phyloP scores from a whole-genome alignment of 2,329 filamentous ascomycete genomes.

The Arthrocladium fulminans region DNA sequence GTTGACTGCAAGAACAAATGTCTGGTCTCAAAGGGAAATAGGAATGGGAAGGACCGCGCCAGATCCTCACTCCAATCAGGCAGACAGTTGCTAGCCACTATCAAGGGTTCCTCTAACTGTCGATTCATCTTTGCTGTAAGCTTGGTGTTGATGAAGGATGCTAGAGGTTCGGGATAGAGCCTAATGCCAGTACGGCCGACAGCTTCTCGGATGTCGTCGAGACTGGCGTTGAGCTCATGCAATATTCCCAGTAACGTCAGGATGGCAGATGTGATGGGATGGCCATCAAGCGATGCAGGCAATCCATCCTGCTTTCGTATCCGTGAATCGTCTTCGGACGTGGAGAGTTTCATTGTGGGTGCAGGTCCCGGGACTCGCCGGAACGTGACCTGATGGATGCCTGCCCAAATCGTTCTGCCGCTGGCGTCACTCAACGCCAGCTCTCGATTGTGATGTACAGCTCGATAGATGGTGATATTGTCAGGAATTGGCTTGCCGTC shows the following conservation, averaged over 20 bases:
- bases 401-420: slow-evolving; percentile 77
- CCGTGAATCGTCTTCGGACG: slow-evolving; percentile 42
- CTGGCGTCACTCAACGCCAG: slow-evolving; percentile 53
- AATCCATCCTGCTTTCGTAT: slow-evolving; percentile 45
- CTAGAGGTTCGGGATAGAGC: slow-evolving; percentile 65
- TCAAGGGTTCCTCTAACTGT: slow-evolving; percentile 89
- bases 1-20: slow-evolving; percentile 96
- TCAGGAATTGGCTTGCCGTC: slow-evolving; percentile 75
- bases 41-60: slow-evolving; percentile 84
- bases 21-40: slow-evolving; percentile 95
- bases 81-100: slow-evolving; percentile 92
- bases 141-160: slow-evolving; percentile 97
- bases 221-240: slow-evolving; percentile 84
- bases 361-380: slow-evolving; percentile 75
- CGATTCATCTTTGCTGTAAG: slow-evolving; percentile 95
- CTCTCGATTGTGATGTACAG: slow-evolving; percentile 65
- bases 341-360: slow-evolving; percentile 45
- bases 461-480: slow-evolving; percentile 92
- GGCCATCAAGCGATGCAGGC: slow-evolving; percentile 71
- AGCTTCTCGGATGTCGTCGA: slow-evolving; percentile 80
- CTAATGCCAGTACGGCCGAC: slow-evolving; percentile 48
- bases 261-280: slow-evolving; percentile 78
- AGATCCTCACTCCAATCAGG: slow-evolving; percentile 95
- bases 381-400: slow-evolving; percentile 85
- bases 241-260: slow-evolving; percentile 79